phyloP scores from a whole-genome alignment of 2,329 filamentous ascomycete genomes.

The Fusarium chuoi region DNA sequence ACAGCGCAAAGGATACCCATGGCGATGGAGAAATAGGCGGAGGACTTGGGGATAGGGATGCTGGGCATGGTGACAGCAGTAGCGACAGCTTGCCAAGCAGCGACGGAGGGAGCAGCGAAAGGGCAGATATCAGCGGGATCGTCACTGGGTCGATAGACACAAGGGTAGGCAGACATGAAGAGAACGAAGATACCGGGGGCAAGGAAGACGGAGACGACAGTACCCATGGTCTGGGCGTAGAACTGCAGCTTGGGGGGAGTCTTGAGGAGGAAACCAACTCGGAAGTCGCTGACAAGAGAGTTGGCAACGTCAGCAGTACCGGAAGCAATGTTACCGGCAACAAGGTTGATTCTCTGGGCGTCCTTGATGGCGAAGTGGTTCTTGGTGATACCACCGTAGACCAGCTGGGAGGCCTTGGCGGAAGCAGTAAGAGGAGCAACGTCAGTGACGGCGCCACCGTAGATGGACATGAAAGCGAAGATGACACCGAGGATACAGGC shows the following conservation, averaged over 20 bases:
- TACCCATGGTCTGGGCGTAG: conserved; percentile 71
- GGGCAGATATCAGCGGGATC: conserved; percentile 56
- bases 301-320: conserved; percentile 65
- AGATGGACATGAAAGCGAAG: conserved; percentile 65
- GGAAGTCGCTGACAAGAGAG: conserved; percentile 70
- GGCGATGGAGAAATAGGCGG: conserved; percentile 66
- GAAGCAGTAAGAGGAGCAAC: conserved; percentile 72
- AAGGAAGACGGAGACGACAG: conserved; percentile 72
- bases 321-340: conserved; percentile 68
- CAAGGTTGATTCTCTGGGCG: conserved; percentile 72
- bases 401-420: conserved; percentile 74
- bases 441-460: conserved; percentile 64
- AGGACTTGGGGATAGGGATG: conserved; percentile 65
- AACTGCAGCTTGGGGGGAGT: conserved; percentile 74
- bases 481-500: conserved; percentile 66
- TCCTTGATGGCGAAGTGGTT: conserved; percentile 59
- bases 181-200: conserved; percentile 75
- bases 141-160: conserved; percentile 64
- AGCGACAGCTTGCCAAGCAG: conserved; percentile 74
- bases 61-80: conserved; percentile 66
- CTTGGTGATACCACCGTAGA: conserved; percentile 72
- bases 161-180: conserved; percentile 75
- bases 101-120: conserved; percentile 71
- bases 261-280: conserved; percentile 73
- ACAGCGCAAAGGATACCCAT: conserved; percentile 61